phyloP scores from a whole-genome alignment of 768 basidiomycete genomes.

The Panus rudis region DNA sequence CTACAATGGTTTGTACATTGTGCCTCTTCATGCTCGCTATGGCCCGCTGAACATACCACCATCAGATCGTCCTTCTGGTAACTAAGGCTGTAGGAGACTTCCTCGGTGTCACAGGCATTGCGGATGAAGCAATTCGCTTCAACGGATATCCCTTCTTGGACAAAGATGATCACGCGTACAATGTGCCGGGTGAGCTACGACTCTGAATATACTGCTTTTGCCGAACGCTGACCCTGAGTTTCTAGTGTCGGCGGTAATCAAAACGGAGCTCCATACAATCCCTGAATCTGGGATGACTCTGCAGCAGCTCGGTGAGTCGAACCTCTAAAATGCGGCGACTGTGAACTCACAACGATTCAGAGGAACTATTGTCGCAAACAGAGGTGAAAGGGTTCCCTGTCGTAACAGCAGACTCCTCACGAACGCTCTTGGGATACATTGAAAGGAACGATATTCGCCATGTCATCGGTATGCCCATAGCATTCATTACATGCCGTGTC shows the following conservation, averaged over 20 bases:
- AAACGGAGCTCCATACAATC: conserved; percentile 67
- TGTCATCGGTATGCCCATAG: conserved; percentile 61
- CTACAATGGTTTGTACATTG: conserved; percentile 75
- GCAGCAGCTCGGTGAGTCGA: conserved; percentile 67
- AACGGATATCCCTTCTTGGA: conserved; percentile 97
- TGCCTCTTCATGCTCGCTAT: conserved; percentile 9
- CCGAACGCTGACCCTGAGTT: neutral
- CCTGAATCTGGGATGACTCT: conserved; percentile 71
- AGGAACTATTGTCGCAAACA: conserved; percentile 61
- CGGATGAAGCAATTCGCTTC: conserved; percentile 94
- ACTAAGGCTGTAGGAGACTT: conserved; percentile 97
- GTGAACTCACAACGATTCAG: conserved; percentile 30
- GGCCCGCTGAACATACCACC: conserved; percentile 1
- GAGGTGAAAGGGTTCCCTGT: conserved; percentile 91
- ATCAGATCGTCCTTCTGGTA: conserved; percentile 88
- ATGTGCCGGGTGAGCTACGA: conserved; percentile 68
- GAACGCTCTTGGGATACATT: conserved; percentile 79
- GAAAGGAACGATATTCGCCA: conserved; percentile 78
- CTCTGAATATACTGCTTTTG: neutral
- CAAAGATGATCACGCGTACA: conserved; percentile 89
- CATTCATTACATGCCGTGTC: neutral
- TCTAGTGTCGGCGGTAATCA: conserved; percentile 87
- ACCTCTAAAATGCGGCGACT: neutral
- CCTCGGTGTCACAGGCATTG: conserved; percentile 88
- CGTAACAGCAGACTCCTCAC: conserved; percentile 51